These are phyloP conservation scores for Nicotiana sylvestris DNA, from an alignment of 257 asterid genomes.

Conservation along the genomic window DNA sequence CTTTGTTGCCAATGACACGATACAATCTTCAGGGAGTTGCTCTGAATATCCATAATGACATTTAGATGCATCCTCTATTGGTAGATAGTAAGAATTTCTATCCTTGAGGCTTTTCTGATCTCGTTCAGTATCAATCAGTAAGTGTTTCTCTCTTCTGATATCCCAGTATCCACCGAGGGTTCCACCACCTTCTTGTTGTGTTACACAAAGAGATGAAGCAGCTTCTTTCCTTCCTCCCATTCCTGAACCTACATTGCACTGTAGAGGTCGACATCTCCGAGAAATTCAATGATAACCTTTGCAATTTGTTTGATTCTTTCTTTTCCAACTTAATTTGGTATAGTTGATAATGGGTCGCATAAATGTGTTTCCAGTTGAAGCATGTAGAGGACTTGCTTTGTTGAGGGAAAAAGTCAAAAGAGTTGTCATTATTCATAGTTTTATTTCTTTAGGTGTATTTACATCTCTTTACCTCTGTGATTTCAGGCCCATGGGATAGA, in stretches of 20 bases:
- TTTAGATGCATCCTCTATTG: not conserved
- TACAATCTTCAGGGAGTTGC: slow-evolving; percentile 10
- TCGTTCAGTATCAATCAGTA: not conserved
- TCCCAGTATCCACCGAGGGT: not conserved
- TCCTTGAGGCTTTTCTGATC: not conserved
- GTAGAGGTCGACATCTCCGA: not conserved
- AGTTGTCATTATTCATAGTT: not conserved
- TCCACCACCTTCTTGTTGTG: not conserved
- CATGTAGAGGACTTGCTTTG: not conserved
- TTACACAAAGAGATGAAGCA: not conserved
- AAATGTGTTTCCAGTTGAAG: not conserved
- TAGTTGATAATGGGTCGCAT: not conserved
- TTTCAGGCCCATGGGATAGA: slow-evolving; percentile 82
- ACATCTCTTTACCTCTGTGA: slow-evolving; percentile 9
- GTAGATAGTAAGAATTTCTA: slow-evolving; percentile 9
- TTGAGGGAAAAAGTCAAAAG: not conserved
- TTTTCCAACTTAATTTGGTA: not conserved
- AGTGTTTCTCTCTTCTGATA: not conserved
- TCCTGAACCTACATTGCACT: not conserved
- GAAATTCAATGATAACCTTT: not conserved
- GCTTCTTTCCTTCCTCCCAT: not conserved
- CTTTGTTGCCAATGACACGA: not conserved
- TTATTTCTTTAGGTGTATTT: not conserved
- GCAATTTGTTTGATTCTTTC: not conserved
- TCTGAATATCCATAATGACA: slow-evolving; percentile 1